These are phyloP conservation scores for Fusarium pseudograminearum DNA, from an alignment of 2,329 filamentous ascomycete genomes.

Conservation along the genomic window DNA sequence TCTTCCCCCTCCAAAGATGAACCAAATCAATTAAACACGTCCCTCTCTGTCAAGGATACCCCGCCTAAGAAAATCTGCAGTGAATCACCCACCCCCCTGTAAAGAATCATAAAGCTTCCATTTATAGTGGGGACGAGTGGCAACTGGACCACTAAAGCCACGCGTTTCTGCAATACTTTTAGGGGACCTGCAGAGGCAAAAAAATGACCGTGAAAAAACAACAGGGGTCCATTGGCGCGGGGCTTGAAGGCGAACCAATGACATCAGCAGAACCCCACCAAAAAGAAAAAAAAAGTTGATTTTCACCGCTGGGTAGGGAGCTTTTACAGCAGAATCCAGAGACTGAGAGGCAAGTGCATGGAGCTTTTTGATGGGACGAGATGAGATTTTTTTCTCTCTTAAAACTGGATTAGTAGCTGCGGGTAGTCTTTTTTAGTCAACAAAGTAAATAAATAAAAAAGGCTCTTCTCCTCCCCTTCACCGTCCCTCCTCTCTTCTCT, in stretches of 20 bases:
- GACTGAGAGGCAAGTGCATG: slow-evolving; percentile 4
- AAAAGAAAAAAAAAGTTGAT: slow-evolving; percentile 43
- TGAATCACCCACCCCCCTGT: slow-evolving; percentile 23
- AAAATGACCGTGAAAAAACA: slow-evolving; percentile 33
- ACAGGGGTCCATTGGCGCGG: slow-evolving; percentile 38
- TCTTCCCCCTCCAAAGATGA: background rate
- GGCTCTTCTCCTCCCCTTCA: slow-evolving; percentile 15
- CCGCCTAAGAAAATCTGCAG: slow-evolving; percentile 32
- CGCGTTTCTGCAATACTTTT: slow-evolving; percentile 26
- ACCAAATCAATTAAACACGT: slow-evolving; percentile 34
- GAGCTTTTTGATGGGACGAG: slow-evolving; percentile 16
- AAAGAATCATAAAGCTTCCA: slow-evolving; percentile 28
- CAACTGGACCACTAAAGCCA: slow-evolving; percentile 35
- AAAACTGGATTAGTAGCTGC: slow-evolving; percentile 16
- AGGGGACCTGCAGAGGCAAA: slow-evolving; percentile 31
- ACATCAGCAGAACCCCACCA: slow-evolving; percentile 48
- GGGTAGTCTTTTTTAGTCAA: slow-evolving; percentile 13
- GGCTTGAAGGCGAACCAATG: slow-evolving; percentile 43
- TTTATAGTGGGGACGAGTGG: slow-evolving; percentile 32
- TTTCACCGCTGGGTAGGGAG: slow-evolving; percentile 42
- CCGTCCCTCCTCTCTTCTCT: slow-evolving; percentile 9
- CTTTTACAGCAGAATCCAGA: slow-evolving; percentile 21
- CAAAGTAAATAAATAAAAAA: slow-evolving; percentile 33
- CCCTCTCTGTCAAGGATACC: slow-evolving; percentile 26
- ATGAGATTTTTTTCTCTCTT: slow-evolving; percentile 17